Base-by-base conservation (phyloP, 2,329 filamentous ascomycete genomes). In the Scedosporium aurantiacum region DNA sequence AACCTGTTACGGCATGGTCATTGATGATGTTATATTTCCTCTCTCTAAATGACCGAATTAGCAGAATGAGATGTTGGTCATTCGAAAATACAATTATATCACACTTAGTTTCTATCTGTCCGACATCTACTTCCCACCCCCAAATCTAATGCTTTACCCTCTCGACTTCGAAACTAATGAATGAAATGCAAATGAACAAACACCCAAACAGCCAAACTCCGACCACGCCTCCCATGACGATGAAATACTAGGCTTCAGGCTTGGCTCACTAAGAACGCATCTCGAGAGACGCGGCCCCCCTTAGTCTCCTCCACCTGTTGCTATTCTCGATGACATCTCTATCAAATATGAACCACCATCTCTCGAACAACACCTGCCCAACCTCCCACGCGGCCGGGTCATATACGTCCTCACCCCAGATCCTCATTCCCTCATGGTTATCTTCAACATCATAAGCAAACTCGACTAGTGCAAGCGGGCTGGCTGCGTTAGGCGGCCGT, bases 341-440 rank as follows among this genome's bases (percentile, higher is more conserved):
- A 66, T 85, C 82, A 67, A 85, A 80, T 41, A 82, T 69, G 70
- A 82, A 85, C 81, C 81, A 86, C 82, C 82, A 85, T 47, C 77
- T 75, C 68, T 79, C 76, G 68, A 84, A 84, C 23, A 84, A 70
- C n/a, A 76, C 66, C 68, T 84, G 80, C 1, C 82, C 82, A 12
- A 85, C 74, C 68, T 86, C 82, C 82, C 82, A 86, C 32, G 72
- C 74, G 25, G 68, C 67, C 5, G 74, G 70, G 57, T 80, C 74
- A 63, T 77, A 80, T 21, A 80, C 78, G 63, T 83, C 78, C 0
- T 70, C 67, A 4, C 79, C 77, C 68, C 76, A 79, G 63, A 85
- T 75, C 12, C 77, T 68, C 59, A 79, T 66, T 1, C 82, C 82
- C 64, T 84, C 82, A 0, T 75, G 68, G 3, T 67, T 69, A 65